Base-by-base conservation (phyloP, 805 yeast genomes). In the Metschnikowia matae region DNA sequence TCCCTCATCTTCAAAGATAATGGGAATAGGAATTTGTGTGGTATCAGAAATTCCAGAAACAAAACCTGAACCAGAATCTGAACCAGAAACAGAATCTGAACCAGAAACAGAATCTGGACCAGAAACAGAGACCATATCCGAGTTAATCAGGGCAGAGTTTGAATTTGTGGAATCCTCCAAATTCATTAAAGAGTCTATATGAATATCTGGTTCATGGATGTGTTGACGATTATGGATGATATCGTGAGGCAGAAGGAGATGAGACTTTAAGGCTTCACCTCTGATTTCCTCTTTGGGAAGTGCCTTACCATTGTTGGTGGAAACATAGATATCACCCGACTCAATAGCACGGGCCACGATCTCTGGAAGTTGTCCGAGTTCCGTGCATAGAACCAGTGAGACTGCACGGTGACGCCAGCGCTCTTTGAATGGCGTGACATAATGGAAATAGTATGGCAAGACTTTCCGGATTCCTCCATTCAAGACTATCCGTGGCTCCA, bases 181-280 rank as follows among this genome's bases (percentile, higher is more conserved):
- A 26, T 4, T 26, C 11, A 4, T 8, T 8, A 26, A 26, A 26
- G 29, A 26, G 3, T 74, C 70, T 21, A 69, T 64, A 1, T 37
- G 33, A 13, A 57, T 46, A 6, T 46, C 35, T 6, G 79, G 75
- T 51, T 79, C 83, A 54, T 79, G 83, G 54, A 68, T 67, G 55
- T 79, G 82, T 20, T 68, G 60, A 1, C 40, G 40, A 46, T 63
- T 65, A 49, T 54, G 61, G 20, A 70, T 63, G 1, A 67, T 55
- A 53, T 70, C 74, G 44, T 67, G 67, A 6, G 49, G 51, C 39
- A 31, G 45, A 6, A 57, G 50, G 23, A 17, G 20, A 13, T 51
- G 53, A 8, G 14, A 34, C 21, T 32, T 23, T 10, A 49, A 50
- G 1, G 39, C 42, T 4, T 26, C 7, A 10, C 52, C 52, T 6